Conservation (phyloP, 352 stramenopile genomes). For the Peronospora destructor region DNA sequence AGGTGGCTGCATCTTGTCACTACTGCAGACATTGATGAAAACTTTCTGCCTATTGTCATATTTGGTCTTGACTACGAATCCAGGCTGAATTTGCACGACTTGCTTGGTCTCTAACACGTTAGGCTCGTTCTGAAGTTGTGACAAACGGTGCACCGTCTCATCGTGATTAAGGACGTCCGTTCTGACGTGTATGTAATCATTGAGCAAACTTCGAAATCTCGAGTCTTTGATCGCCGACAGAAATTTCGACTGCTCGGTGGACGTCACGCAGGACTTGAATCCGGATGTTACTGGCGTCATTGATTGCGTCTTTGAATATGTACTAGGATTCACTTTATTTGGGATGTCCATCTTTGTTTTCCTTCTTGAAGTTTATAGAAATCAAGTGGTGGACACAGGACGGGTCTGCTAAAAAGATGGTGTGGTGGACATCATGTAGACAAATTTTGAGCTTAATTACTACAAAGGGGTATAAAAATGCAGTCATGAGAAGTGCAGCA, state of each 20-base stretch:
- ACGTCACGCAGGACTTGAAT: constrained; percentile 11
- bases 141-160: constrained; percentile 88
- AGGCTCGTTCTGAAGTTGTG: constrained; percentile 84
- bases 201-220: constrained; percentile 88
- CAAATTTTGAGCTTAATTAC: no score
- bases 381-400: no score
- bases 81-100: constrained; percentile 50
- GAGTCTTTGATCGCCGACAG: constrained; percentile 86
- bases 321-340: no score
- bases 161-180: constrained; percentile 82
- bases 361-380: no score
- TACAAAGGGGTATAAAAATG: no score
- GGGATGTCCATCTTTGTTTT: no score
- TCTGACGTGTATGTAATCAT: constrained; percentile 93
- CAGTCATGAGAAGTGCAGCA: no score
- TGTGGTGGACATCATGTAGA: no score
- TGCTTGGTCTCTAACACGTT: constrained; percentile 83
- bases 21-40: constrained; percentile 92
- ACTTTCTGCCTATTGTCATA: constrained; percentile 55
- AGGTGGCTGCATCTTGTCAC: constrained; percentile 74
- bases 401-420: no score
- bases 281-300: not conserved
- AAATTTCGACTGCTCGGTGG: constrained; percentile 76
- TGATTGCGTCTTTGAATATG: not conserved
- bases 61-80: constrained; percentile 90